Evolutionary conservation across 768 basidiomycete species (phyloP).

Genomic region (Tephrocybe rancida): DNA sequence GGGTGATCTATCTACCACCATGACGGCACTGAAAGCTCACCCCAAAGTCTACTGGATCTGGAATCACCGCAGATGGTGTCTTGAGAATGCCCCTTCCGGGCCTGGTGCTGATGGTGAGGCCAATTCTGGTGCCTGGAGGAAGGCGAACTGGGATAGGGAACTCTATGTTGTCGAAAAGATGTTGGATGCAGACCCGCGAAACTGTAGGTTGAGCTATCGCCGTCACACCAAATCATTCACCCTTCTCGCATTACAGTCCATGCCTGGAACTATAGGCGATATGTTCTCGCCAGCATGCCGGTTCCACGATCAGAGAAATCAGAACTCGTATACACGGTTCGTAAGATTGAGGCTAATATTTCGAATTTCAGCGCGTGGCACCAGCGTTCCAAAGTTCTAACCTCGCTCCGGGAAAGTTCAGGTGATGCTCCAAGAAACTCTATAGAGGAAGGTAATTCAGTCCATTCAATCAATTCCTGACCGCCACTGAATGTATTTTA

Average conservation of each 20-base stretch:
- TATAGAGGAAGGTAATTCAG: constrained; percentile 64
- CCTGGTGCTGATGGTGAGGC: constrained; percentile 51
- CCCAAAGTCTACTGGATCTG: constrained; percentile 99
- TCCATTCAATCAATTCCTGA: neutral
- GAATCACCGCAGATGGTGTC: constrained; percentile 97
- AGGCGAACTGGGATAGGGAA: constrained; percentile 82
- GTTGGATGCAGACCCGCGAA: constrained; percentile 88
- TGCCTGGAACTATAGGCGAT: constrained; percentile 94
- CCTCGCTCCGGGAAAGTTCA: constrained; percentile 63
- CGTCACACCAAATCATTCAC: neutral
- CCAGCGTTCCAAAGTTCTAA: constrained; percentile 84
- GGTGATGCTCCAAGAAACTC: constrained; percentile 53
- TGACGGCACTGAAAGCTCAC: constrained; percentile 74
- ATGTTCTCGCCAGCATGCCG: constrained; percentile 76
- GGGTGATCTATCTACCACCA: constrained; percentile 81
- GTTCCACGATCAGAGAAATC: constrained; percentile 51
- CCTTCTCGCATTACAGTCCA: constrained; percentile 61
- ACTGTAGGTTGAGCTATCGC: constrained; percentile 61
- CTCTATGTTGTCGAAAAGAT: constrained; percentile 89
- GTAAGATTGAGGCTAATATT: constrained; percentile 92
- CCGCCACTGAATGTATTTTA: neutral
- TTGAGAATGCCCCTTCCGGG: constrained; percentile 81
- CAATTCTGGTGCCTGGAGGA: constrained; percentile 69
- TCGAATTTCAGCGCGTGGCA: constrained; percentile 99
- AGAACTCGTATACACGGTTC: constrained; percentile 86